Base-by-base conservation (phyloP, 2,329 filamentous ascomycete genomes). In the Neonectria neomacrospora region DNA sequence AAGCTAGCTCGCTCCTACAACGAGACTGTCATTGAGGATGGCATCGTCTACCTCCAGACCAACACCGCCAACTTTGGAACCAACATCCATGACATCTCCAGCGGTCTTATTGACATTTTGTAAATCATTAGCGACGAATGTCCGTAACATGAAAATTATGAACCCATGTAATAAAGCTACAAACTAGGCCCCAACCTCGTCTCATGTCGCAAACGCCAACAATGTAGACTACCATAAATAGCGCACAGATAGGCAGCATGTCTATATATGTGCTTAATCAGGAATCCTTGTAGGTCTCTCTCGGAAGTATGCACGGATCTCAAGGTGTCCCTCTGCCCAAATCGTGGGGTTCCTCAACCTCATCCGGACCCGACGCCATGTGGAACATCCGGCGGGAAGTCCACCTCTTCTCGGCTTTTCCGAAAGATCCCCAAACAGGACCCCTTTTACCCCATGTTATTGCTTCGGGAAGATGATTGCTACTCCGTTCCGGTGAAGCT, bases 11-110 rank as follows among this genome's bases (percentile, higher is more conserved):
- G 66, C 6, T 75, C 71, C 12, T 85, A 85, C 62, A 78, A 80
- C 65, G 84, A 87, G 77, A 71, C 74, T 18, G 74, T 81, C 2
- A 61, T 86, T 30, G 83, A 86, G 69, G 80, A 82, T 41, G 84
- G 83, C 1, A 73, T 80, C 30, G 72, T 86, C 22, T 84, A 83
- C 61, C 70, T 88, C n/a, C 83, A 85, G 79, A 78, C 79, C 12
- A 72, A 70, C 3, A 70, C 79, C 2, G 61, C 71, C 3, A 67
- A 75, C 37, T 83, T 76, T 66, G 78, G 79, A 11, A 71, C 70
- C 32, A 83, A 83, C 55, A 68, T 76, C 34, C 54, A 71, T 57
- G 58, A 81, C 28, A 71, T 75, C 44, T 75, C 74, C 14, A 67
- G 74, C 50, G 77, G 78, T 61, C 58, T 82, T 16, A n/a, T 78